Evolutionary conservation across 306 rosid genomes (phyloP).

Genomic region (Corylus heterophylla): DNA sequence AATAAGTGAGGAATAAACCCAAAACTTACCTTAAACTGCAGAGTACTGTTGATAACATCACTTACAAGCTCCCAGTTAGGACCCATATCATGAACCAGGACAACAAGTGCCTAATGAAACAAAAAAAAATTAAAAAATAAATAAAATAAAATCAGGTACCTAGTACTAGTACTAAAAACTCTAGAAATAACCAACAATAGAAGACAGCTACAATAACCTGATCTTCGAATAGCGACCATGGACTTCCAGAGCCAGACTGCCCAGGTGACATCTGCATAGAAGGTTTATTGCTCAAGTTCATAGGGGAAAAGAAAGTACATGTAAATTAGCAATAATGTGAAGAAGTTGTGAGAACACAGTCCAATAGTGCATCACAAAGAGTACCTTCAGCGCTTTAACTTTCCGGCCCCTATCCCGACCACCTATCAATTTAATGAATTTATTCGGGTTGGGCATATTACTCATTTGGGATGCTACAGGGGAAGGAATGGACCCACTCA

Average conservation of each 20-base stretch:
- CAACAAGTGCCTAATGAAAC: constrained; percentile 79
- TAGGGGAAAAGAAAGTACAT: constrained; percentile 1
- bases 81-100: constrained; percentile 98
- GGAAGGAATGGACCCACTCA: constrained; percentile 82
- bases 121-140: constrained; percentile 3
- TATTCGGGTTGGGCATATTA: constrained; percentile 85
- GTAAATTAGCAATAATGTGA: constrained; percentile 2
- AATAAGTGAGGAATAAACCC: neutral
- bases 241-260: constrained; percentile 81
- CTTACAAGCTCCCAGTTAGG: constrained; percentile 99
- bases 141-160: constrained; percentile 15
- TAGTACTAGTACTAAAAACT: constrained; percentile 9
- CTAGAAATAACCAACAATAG: constrained; percentile 10
- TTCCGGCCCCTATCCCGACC: constrained; percentile 89
- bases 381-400: constrained; percentile 75
- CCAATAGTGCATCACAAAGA: constrained; percentile 21
- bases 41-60: constrained; percentile 84
- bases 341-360: constrained; percentile 18
- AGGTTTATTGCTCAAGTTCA: constrained; percentile 26
- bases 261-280: constrained; percentile 62
- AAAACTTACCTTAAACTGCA: constrained; percentile 80
- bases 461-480: constrained; percentile 95
- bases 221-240: constrained; percentile 92
- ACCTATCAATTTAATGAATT: constrained; percentile 79
- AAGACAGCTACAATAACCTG: constrained; percentile 55